These are phyloP conservation scores for Durusdinium trenchii DNA, from an alignment of 73 alveolate genomes.

Conservation along the genomic window DNA sequence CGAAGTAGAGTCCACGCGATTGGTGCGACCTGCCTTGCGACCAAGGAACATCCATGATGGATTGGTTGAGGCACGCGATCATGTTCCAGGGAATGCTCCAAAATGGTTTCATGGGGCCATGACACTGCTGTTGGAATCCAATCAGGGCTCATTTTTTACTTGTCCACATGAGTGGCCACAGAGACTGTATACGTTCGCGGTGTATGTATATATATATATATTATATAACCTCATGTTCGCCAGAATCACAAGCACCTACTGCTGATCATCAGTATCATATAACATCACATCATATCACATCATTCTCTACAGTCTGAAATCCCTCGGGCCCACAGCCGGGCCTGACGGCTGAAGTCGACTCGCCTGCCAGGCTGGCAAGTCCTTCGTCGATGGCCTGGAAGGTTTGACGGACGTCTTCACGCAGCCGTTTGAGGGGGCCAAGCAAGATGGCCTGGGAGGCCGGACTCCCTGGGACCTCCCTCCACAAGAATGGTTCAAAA, in stretches of 20 bases:
- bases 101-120: neutral
- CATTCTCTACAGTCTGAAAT: neutral
- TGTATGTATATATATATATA: neutral
- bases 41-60: slow-evolving; percentile 90
- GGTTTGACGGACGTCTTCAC: slow-evolving; percentile 76
- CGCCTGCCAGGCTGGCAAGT: slow-evolving; percentile 65
- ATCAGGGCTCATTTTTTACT: neutral
- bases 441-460: slow-evolving; percentile 83
- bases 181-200: neutral
- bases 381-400: slow-evolving; percentile 67
- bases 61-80: slow-evolving; percentile 2
- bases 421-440: slow-evolving; percentile 77
- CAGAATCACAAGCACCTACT: too few relatives aligned
- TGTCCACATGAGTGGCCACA: too few relatives aligned
- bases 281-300: neutral
- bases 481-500: too few relatives aligned
- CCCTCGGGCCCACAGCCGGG: neutral
- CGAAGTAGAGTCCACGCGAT: too few relatives aligned
- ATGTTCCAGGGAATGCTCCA: neutral
- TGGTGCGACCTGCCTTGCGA: too few relatives aligned
- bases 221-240: too few relatives aligned
- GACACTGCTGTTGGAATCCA: neutral
- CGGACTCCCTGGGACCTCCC: too few relatives aligned
- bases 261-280: too few relatives aligned
- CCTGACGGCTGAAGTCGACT: neutral